phyloP scores from a whole-genome alignment of 495 filamentous ascomycete species.

The Penicillium cinerascens region DNA sequence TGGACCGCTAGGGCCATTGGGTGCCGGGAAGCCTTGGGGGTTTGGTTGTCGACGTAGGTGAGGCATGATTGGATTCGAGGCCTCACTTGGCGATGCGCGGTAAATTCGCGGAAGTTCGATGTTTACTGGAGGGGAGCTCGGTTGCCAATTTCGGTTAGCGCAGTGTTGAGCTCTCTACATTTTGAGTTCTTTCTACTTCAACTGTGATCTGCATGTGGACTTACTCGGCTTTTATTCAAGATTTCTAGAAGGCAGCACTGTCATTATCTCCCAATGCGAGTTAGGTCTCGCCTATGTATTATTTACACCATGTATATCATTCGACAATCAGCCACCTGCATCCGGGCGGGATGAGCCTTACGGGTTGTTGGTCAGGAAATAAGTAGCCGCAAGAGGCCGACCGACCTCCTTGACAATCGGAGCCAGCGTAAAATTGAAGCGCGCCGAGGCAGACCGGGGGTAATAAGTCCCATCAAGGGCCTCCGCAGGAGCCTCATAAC shows the following conservation, averaged over 20 bases:
- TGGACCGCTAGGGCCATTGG: slow-evolving; percentile 8
- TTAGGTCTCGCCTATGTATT: no score
- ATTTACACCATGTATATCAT: not conserved
- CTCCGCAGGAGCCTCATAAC: not conserved
- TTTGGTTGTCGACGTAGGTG: slow-evolving; percentile 26
- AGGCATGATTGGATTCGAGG: slow-evolving; percentile 13
- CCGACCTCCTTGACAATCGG: slow-evolving; percentile 6
- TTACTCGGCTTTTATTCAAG: no score
- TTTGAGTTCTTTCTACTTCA: no score
- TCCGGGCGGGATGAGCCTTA: no score
- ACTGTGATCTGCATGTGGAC: no score
- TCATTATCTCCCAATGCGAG: no score
- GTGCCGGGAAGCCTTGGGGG: slow-evolving; percentile 8
- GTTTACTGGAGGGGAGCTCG: not conserved
- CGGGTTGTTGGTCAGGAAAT: slow-evolving; percentile 2
- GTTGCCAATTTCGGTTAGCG: slow-evolving; percentile 5
- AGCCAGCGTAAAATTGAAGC: slow-evolving; percentile 4
- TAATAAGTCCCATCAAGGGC: slow-evolving; percentile 4
- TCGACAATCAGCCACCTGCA: not conserved
- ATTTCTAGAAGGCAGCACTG: no score
- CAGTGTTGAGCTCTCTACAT: not conserved
- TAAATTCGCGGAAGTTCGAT: not conserved
- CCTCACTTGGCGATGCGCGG: not conserved
- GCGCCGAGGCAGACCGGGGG: not conserved
- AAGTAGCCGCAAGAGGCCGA: slow-evolving; percentile 5